Evolutionary conservation across 2,329 filamentous ascomycete species (phyloP).

Genomic region (Pseudogymnoascus destructans): DNA sequence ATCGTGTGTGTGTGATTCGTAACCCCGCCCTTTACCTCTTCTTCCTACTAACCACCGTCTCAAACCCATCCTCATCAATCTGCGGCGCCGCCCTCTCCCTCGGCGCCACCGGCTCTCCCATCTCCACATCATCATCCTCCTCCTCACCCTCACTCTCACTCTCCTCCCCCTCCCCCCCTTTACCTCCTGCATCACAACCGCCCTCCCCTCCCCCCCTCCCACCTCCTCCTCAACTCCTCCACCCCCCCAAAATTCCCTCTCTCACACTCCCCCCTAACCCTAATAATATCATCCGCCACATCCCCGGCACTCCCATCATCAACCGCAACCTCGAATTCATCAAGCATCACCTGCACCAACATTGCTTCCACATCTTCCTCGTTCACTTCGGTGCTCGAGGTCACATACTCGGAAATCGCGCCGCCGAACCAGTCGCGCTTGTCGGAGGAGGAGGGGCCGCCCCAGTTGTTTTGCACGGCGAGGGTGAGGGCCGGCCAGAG

Average conservation of each 20-base stretch:
- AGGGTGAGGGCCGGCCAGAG: conserved; percentile 81
- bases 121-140: conserved; percentile 47
- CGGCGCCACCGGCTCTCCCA: conserved; percentile 47
- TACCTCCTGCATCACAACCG: conserved; percentile 40
- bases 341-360: conserved; percentile 78
- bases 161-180: conserved; percentile 34
- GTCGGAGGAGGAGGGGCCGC: conserved; percentile 66
- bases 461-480: conserved; percentile 78
- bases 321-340: conserved; percentile 88
- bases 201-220: conserved; percentile 47
- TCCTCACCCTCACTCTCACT: conserved; percentile 22
- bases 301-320: conserved; percentile 76
- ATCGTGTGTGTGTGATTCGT: too few species aligned
- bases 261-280: conserved; percentile 48
- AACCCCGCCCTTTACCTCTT: conserved; percentile 28
- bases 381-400: conserved; percentile 48
- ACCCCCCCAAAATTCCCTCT: conserved; percentile 55
- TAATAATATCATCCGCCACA: conserved; percentile 60
- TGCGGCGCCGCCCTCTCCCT: conserved; percentile 53
- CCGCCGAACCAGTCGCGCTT: conserved; percentile 97
- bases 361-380: conserved; percentile 70
- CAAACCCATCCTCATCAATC: conserved; percentile 68
- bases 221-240: conserved; percentile 46
- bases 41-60: conserved; percentile 56
- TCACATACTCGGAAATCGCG: conserved; percentile 68